phyloP scores from a whole-genome alignment of 2,329 filamentous ascomycete genomes.

The Dactylellina sp. region DNA sequence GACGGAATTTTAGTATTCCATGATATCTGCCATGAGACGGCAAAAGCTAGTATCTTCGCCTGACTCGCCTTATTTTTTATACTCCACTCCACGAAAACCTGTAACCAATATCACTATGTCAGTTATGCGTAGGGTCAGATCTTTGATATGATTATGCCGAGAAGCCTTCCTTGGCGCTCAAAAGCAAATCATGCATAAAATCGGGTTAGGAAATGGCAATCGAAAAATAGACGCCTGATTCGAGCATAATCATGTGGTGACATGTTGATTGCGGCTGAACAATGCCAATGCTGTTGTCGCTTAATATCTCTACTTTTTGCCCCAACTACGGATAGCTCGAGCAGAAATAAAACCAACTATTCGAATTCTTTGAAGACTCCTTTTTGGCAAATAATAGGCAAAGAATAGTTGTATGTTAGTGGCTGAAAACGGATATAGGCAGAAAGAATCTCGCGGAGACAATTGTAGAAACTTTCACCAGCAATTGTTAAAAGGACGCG shows the following conservation, averaged over 20 bases:
- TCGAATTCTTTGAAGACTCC: background rate
- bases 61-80: too few relatives aligned
- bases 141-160: too few relatives aligned
- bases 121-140: too few relatives aligned
- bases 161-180: background rate
- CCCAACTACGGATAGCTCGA: background rate
- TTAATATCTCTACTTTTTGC: constrained; percentile 21
- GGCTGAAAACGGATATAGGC: too few relatives aligned
- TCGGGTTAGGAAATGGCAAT: background rate
- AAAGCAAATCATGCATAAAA: background rate
- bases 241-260: background rate
- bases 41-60: too few relatives aligned
- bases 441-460: too few relatives aligned
- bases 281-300: constrained; percentile 9
- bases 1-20: constrained; percentile 43
- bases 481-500: background rate
- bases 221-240: background rate
- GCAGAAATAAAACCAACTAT: background rate
- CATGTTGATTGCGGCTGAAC: constrained; percentile 17
- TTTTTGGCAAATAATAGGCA: too few relatives aligned
- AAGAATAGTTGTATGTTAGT: too few relatives aligned
- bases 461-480: too few relatives aligned
- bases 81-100: too few relatives aligned
- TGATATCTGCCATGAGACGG: background rate
- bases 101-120: too few relatives aligned